A percentile compares a stretch with the other conserved stretches of the same genome.
These are phyloP conservation scores for Lojkania enalia DNA, from an alignment of 2,329 filamentous ascomycete species.

Conservation along the genomic window DNA sequence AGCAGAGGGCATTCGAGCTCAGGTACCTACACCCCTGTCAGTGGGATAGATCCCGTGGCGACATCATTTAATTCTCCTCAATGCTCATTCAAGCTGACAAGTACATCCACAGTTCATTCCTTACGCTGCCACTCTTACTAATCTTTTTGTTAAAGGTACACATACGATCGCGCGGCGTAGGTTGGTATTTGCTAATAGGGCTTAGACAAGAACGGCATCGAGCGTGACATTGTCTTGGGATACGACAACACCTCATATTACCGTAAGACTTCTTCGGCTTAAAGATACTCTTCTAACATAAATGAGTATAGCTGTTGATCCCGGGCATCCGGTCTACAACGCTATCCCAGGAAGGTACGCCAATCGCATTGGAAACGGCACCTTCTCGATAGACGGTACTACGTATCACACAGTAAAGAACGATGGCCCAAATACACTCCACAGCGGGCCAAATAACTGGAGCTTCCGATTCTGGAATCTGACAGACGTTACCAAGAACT, in stretches of 20 bases:
- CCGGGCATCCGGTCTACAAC: slow-evolving; percentile 41
- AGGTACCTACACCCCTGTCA: slow-evolving; percentile 15
- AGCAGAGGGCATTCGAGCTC: slow-evolving; percentile 36
- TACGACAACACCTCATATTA: slow-evolving; percentile 42
- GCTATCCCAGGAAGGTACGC: slow-evolving; percentile 39
- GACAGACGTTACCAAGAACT: slow-evolving; percentile 26
- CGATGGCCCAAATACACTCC: slow-evolving; percentile 39
- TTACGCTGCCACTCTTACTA: slow-evolving; percentile 39
- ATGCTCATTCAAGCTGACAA: not conserved
- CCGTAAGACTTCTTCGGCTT: slow-evolving; percentile 20
- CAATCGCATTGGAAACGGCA: slow-evolving; percentile 40
- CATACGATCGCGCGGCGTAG: no score
- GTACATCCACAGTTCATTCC: slow-evolving; percentile 32
- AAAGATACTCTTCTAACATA: slow-evolving; percentile 12
- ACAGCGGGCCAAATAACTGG: slow-evolving; percentile 42
- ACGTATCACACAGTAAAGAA: slow-evolving; percentile 34
- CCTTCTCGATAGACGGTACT: slow-evolving; percentile 32
- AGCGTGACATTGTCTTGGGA: slow-evolving; percentile 38
- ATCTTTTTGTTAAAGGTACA: slow-evolving; percentile 38
- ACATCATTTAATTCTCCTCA: not conserved
- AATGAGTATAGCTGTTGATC: slow-evolving; percentile 34
- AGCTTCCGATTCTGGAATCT: slow-evolving; percentile 36
- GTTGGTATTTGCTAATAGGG: no score
- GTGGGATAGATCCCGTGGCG: not conserved
- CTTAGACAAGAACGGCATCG: slow-evolving; percentile 35